phyloP scores from a whole-genome alignment of 129 eudicot genomes.

The Helichrysum umbraculigerum region DNA sequence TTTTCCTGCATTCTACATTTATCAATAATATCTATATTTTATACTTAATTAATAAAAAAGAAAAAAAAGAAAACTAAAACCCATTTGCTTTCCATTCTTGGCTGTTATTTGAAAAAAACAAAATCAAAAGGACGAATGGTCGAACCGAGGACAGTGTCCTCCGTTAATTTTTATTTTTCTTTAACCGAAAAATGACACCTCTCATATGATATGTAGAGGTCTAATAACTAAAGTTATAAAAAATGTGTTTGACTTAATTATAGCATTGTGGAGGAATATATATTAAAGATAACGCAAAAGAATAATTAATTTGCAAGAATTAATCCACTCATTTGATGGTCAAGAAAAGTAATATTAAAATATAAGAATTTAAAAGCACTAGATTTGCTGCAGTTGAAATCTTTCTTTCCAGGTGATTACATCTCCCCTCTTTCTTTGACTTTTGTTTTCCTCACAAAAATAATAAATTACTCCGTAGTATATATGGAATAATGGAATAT shows the following conservation, averaged over 20 bases:
- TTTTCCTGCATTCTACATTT: too few species aligned
- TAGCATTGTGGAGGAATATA: constrained; percentile 38
- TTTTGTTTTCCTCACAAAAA: constrained; percentile 35
- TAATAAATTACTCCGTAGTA: constrained; percentile 11
- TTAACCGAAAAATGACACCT: too few species aligned
- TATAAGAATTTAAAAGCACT: constrained; percentile 41
- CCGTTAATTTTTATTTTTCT: too few species aligned
- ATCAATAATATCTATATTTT: too few species aligned
- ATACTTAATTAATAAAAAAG: too few species aligned
- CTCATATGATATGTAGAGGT: too few species aligned
- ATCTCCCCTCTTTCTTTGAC: constrained; percentile 69
- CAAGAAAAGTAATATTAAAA: constrained; percentile 58
- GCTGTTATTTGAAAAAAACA: too few species aligned
- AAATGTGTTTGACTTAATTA: constrained; percentile 28
- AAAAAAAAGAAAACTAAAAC: too few species aligned
- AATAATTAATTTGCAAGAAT: constrained; percentile 33
- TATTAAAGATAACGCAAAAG: constrained; percentile 28
- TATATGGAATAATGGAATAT: not conserved
- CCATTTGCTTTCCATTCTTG: too few species aligned
- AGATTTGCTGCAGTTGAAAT: constrained; percentile 64
- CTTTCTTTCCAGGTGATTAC: constrained; percentile 65
- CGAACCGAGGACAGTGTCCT: too few species aligned
- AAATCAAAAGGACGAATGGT: too few species aligned
- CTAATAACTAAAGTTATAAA: not conserved
- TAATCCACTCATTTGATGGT: constrained; percentile 71